Evolutionary conservation across 495 filamentous ascomycete genomes (phyloP).

Genomic region (Lophium mytilinum): DNA sequence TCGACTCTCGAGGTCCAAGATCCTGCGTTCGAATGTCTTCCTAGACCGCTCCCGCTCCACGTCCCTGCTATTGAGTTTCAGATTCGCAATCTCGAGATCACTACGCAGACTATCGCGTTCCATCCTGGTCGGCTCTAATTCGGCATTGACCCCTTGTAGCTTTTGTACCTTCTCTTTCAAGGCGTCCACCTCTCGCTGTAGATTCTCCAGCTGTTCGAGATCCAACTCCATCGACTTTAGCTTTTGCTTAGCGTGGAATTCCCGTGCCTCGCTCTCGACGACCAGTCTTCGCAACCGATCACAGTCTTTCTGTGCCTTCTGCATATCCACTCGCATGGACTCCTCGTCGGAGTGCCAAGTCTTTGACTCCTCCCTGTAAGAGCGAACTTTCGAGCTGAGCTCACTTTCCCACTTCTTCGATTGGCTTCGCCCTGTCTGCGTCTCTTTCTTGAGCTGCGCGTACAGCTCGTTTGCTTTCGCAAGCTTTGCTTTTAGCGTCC

Average conservation of each 20-base stretch:
- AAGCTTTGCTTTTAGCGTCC: constrained; percentile 56
- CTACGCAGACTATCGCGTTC: constrained; percentile 45
- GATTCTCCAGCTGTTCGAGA: constrained; percentile 50
- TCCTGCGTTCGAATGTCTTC: constrained; percentile 38
- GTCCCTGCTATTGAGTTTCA: constrained; percentile 46
- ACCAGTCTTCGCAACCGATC: constrained; percentile 50
- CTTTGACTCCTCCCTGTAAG: constrained; percentile 59
- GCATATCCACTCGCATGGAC: constrained; percentile 45
- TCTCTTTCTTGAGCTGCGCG: constrained; percentile 55
- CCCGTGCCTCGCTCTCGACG: constrained; percentile 52
- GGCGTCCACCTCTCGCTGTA: constrained; percentile 49
- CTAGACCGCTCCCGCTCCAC: constrained; percentile 42
- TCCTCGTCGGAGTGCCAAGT: constrained; percentile 50
- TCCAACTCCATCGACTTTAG: constrained; percentile 50
- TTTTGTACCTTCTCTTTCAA: constrained; percentile 48
- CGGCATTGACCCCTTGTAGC: constrained; percentile 50
- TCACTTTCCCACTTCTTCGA: constrained; percentile 64
- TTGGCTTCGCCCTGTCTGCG: constrained; percentile 52
- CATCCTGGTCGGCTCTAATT: constrained; percentile 43
- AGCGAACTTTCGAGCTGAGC: constrained; percentile 49
- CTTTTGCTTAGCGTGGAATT: constrained; percentile 49
- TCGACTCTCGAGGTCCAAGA: constrained; percentile 38
- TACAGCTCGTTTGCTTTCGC: constrained; percentile 60
- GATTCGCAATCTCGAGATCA: constrained; percentile 43
- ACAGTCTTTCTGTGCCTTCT: constrained; percentile 43